These are phyloP conservation scores for Trichodelitschia bisporula DNA, from an alignment of 495 filamentous ascomycete species.

Conservation along the genomic window DNA sequence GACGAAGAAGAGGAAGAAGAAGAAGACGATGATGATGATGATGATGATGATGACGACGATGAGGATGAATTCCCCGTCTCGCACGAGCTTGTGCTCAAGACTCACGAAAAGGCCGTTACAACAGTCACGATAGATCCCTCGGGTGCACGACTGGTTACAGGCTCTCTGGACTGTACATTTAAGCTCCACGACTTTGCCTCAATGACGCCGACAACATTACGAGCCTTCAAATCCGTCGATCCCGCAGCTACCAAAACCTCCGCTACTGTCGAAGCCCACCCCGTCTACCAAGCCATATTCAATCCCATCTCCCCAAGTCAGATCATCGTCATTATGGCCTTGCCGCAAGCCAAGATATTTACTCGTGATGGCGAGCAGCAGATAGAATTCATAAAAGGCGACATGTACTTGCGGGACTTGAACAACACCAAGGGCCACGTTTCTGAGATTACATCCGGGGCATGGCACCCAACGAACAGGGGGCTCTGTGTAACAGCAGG, in stretches of 20 bases:
- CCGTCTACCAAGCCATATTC: slow-evolving; percentile 67
- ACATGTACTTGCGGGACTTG: slow-evolving; percentile 95
- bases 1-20: no score
- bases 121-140: slow-evolving; percentile 62
- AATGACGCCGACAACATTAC: slow-evolving; percentile 81
- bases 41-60: slow-evolving; percentile 39
- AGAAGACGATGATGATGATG: slow-evolving; percentile 29
- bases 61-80: slow-evolving; percentile 84
- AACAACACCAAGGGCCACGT: slow-evolving; percentile 92
- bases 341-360: slow-evolving; percentile 71
- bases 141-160: slow-evolving; percentile 63
- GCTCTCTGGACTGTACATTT: slow-evolving; percentile 70
- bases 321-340: slow-evolving; percentile 66
- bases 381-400: slow-evolving; percentile 80
- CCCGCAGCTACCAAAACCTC: slow-evolving; percentile 54
- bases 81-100: slow-evolving; percentile 76
- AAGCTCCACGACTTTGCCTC: slow-evolving; percentile 90
- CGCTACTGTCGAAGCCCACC: slow-evolving; percentile 54
- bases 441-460: slow-evolving; percentile 63
- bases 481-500: slow-evolving; percentile 73
- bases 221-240: slow-evolving; percentile 82
- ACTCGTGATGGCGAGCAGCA: slow-evolving; percentile 66
- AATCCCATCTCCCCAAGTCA: slow-evolving; percentile 59
- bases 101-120: slow-evolving; percentile 75
- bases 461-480: slow-evolving; percentile 67